A percentile compares a stretch with the other conserved stretches of the same genome.
These are phyloP conservation scores for Cornus kousa DNA, from an alignment of 148 eudicot species.

Conservation along the genomic window DNA sequence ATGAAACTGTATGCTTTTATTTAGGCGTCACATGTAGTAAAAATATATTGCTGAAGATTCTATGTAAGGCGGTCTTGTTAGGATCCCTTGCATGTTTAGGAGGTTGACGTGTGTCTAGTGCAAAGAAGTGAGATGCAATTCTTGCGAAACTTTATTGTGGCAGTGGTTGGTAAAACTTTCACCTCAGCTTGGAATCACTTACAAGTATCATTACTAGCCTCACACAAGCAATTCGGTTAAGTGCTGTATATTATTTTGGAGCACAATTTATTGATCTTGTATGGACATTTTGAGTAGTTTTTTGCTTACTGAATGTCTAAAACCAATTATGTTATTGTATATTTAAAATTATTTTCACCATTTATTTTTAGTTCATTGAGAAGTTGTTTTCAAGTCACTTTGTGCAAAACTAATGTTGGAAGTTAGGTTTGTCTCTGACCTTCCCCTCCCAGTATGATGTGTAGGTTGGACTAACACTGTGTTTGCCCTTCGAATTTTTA, in stretches of 20 bases:
- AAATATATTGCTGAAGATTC: background rate
- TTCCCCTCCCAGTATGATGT: too few relatives aligned
- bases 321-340: background rate
- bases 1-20: background rate
- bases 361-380: background rate
- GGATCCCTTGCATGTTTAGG: too few relatives aligned
- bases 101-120: constrained; percentile 2
- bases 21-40: background rate
- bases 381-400: too few relatives aligned
- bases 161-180: background rate
- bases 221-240: background rate
- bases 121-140: background rate
- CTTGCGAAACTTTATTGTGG: background rate
- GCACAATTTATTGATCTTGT: too few relatives aligned
- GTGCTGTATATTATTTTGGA: too few relatives aligned
- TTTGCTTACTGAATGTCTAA: too few relatives aligned
- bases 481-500: too few relatives aligned
- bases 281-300: too few relatives aligned
- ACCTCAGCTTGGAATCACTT: background rate
- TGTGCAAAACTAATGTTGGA: too few relatives aligned
- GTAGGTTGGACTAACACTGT: too few relatives aligned
- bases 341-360: background rate
- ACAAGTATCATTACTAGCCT: background rate
- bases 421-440: too few relatives aligned
- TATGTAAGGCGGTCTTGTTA: background rate